Conservation (phyloP, 2,329 filamentous ascomycete genomes). For the Keithomyces neogunnii region DNA sequence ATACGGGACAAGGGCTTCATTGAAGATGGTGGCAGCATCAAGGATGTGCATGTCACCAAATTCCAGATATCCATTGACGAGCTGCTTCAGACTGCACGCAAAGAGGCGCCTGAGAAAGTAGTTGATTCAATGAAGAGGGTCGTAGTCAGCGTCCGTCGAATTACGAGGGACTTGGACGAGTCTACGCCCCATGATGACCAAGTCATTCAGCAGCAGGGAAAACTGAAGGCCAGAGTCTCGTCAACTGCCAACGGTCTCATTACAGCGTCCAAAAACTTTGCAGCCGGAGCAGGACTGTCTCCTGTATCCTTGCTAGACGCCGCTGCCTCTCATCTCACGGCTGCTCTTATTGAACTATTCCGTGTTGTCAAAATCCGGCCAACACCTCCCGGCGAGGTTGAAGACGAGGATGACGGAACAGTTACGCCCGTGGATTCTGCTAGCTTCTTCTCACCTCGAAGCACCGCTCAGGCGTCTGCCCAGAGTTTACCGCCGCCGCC, state of each 20-base stretch:
- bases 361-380: conserved; percentile 74
- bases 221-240: conserved; percentile 76
- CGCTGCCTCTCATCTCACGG: conserved; percentile 81
- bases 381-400: conserved; percentile 67
- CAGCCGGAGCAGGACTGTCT: conserved; percentile 71
- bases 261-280: conserved; percentile 88
- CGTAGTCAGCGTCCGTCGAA: conserved; percentile 71
- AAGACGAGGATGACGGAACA: conserved; percentile 64
- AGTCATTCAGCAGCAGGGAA: conserved; percentile 49
- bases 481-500: conserved; percentile 41
- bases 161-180: conserved; percentile 72
- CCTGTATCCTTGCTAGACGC: conserved; percentile 92
- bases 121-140: conserved; percentile 84
- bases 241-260: conserved; percentile 93
- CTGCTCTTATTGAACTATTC: conserved; percentile 77
- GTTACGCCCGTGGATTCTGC: conserved; percentile 58
- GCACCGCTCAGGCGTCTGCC: conserved; percentile 26
- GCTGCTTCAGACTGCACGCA: conserved; percentile 67
- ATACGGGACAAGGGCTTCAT: conserved; percentile 59
- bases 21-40: conserved; percentile 68
- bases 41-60: conserved; percentile 86
- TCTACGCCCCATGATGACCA: conserved; percentile 45
- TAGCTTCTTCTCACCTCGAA: conserved; percentile 58
- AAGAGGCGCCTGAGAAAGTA: conserved; percentile 63
- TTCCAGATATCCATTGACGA: conserved; percentile 95